Evolutionary conservation across 257 asterid species (phyloP).

Genomic region (Fraxinus pennsylvanica): DNA sequence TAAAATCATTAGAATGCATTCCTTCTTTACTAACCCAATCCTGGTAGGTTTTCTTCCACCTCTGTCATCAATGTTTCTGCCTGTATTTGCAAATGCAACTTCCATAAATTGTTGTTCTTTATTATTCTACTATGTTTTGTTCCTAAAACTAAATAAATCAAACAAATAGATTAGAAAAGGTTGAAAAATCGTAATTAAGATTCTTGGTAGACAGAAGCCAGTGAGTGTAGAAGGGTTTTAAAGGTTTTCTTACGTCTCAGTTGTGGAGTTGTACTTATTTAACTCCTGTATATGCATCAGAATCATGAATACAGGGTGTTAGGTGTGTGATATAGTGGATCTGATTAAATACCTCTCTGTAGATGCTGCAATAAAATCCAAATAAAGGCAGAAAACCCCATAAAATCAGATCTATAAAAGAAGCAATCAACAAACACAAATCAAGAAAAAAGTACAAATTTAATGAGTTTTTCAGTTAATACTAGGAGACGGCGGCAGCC

Average conservation of each 20-base stretch:
- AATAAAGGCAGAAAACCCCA: background rate
- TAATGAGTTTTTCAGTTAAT: background rate
- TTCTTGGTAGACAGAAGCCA: background rate
- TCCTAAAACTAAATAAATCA: background rate
- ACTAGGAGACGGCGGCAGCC: constrained; percentile 60
- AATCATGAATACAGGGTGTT: too few species aligned
- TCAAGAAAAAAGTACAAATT: background rate
- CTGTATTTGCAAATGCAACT: background rate
- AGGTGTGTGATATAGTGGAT: background rate
- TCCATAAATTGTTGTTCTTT: background rate
- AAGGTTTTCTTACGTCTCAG: background rate
- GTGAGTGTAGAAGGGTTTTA: too few species aligned
- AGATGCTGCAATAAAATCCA: too few species aligned
- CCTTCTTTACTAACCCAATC: background rate
- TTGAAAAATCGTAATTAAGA: background rate
- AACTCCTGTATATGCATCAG: too few species aligned
- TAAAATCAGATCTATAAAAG: constrained; percentile 22
- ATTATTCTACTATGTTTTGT: background rate
- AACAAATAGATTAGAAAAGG: background rate
- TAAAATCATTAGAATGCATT: background rate
- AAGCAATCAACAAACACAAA: background rate
- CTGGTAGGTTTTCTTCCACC: background rate
- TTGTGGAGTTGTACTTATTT: too few species aligned
- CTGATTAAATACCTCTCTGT: background rate
- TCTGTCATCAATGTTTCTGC: background rate